Evolutionary conservation across 1,284 basidiomycete species (phyloP), one percentile per base, ranked within the genome.

Genomic region (Pseudozyma pruni): DNA sequence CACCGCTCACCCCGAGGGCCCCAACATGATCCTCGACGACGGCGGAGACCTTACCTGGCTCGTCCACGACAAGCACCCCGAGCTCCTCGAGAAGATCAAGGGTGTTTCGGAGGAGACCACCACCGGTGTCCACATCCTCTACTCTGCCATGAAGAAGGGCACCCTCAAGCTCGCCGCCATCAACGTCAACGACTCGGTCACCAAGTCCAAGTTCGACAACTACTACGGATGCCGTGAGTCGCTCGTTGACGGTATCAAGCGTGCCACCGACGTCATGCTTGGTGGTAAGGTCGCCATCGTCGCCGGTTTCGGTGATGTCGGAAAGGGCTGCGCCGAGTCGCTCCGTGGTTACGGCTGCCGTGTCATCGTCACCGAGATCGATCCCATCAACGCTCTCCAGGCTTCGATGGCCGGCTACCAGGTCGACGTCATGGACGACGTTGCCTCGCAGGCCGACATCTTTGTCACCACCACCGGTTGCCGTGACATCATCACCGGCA

Each of bases 11-110:
- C 84, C 85, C 63, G 86, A 96, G 85, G 84, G 91, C 57, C 86
- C 96, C 82, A 99, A 99, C 90, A 91, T 99, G 94, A 98, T 99
- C 85, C 90, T 98, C 83, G 95, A 99, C 83, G 95, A 98, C 83
- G 95, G 96, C 81, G 96, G 96, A 84, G 96, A 99, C 84, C 88
- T 99, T 66, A 99, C 95, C 78, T 90, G 85, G 77, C 87, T 97
- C 72, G 93, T 98, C 64, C 95, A 99, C 85, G 90, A 98, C 74
- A 98, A 98, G 71, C 60, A 74, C 79, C 80, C 80, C 53, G 53
- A 81, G 73, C 76, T 81, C 20, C 74, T 81, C 38, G 74, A 67
- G 40, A 63, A 61, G 57, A 81, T 81, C 86, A 89, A 89, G 57
- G 96, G 95, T 86, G 86, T 99, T 71, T 98, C 95, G 50, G 95